Base-by-base conservation (phyloP, 2,329 filamentous ascomycete genomes). In the Sclerotinia borealis region DNA sequence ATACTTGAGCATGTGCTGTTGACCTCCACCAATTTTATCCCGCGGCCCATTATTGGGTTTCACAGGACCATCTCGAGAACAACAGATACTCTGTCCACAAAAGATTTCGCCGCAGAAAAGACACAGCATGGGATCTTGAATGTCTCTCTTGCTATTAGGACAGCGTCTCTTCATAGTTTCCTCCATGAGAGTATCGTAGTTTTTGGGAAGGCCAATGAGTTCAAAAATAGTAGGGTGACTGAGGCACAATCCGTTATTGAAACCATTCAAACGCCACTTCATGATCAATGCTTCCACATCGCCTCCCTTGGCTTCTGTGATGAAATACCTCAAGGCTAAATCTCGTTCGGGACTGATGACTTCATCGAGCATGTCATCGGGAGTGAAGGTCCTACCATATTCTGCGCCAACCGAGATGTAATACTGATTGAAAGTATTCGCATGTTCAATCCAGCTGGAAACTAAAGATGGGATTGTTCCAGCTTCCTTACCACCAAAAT, bases 81-180 rank as follows among this genome's bases (percentile, higher is more conserved):
- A 99, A 78, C 95, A 99, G 52, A 93, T 89, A 51, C 90, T 92
- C 79, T 99, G 95, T 11, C 90, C 92, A 77, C 95, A 99, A 76
- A 97, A 93, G 47, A 99, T 91, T n/a, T 93, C 92, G 39, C 95
- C 93, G 73, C 95, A 99, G 78, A 97, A 92, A 45, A 99, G 83
- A 73, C 95, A 99, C 43, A 99, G 85, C 68, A 90, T 91, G 0
- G 95, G 92, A 75, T 99, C 96, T 2, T 88, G 89, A 58, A 99
- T 79, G 70, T 97, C 93, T 74, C 95, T 96, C 68, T 92, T 92
- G 1, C 92, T 96, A 2, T 88, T 96, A 0, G 92, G 92, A 72
- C 95, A 99, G 56, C 84, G 87, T 59, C 89, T 81, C 67, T 87
- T 87, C 69, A 95, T 93, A 31, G 92, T 91, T 76, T 96, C 93